Evolutionary conservation across 805 yeast species (phyloP).

Genomic region (Saccharomycopsis lassenensis): DNA sequence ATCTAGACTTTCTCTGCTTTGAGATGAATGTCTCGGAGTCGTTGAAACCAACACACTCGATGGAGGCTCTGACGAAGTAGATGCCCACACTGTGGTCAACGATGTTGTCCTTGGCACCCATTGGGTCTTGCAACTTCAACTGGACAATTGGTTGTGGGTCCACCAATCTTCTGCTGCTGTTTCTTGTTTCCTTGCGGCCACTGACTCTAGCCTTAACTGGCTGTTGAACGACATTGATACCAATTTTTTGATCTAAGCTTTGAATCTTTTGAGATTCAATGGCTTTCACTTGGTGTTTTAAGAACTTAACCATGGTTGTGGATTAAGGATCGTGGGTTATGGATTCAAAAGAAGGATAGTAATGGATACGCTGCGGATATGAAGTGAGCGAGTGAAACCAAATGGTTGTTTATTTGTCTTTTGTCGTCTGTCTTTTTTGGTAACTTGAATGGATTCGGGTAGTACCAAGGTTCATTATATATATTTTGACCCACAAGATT

Average conservation of each 20-base stretch:
- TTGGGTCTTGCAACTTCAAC: conserved; percentile 8
- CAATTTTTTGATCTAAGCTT: conserved; percentile 2
- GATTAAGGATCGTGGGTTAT: too few species aligned
- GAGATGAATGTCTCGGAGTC: conserved; percentile 11
- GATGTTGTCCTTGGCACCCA: conserved; percentile 6
- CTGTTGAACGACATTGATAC: conserved; percentile 17
- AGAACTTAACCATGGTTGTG: conserved; percentile 18
- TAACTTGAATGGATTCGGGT: too few species aligned
- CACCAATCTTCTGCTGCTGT: conserved; percentile 16
- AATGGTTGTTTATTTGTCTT: too few species aligned
- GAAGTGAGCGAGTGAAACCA: too few species aligned
- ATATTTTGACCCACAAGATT: too few species aligned
- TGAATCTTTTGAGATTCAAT: conserved; percentile 6
- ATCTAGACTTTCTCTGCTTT: conserved; percentile 17
- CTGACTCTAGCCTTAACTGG: conserved; percentile 18
- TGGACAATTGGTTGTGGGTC: conserved; percentile 19
- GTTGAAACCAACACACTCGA: conserved; percentile 15
- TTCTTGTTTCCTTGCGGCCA: conserved; percentile 18
- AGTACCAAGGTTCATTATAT: too few species aligned
- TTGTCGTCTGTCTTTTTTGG: too few species aligned
- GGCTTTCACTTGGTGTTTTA: conserved; percentile 17
- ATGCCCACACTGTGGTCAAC: conserved; percentile 16
- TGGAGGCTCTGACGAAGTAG: conserved; percentile 16
- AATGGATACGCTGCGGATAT: too few species aligned
- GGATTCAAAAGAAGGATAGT: too few species aligned